These are phyloP conservation scores for Talaromyces nanjingensis DNA, from an alignment of 495 filamentous ascomycete genomes.

Conservation along the genomic window DNA sequence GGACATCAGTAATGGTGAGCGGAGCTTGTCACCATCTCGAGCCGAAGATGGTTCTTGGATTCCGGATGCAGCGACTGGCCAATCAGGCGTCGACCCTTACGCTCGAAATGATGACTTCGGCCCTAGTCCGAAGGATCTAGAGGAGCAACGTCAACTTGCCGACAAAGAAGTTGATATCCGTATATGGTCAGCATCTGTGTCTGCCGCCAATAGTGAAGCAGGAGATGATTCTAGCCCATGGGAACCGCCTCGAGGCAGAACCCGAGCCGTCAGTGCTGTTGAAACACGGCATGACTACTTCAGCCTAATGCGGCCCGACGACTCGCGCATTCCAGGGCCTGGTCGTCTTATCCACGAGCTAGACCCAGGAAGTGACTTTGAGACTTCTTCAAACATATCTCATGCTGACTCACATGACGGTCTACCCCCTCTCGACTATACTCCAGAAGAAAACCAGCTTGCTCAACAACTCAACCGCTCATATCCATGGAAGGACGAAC, in stretches of 20 bases:
- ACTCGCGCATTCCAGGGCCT: slow-evolving; percentile 35
- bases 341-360: slow-evolving; percentile 39
- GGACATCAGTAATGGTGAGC: not conserved
- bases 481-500: slow-evolving; percentile 38
- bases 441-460: slow-evolving; percentile 16
- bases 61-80: slow-evolving; percentile 21
- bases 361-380: slow-evolving; percentile 29
- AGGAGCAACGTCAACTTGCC: slow-evolving; percentile 28
- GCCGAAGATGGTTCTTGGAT: slow-evolving; percentile 28
- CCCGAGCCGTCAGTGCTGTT: slow-evolving; percentile 42
- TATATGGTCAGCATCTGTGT: slow-evolving; percentile 37
- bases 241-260: slow-evolving; percentile 19
- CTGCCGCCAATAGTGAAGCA: slow-evolving; percentile 33
- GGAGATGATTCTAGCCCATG: slow-evolving; percentile 23
- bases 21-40: slow-evolving; percentile 12
- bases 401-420: slow-evolving; percentile 14
- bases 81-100: slow-evolving; percentile 33
- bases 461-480: slow-evolving; percentile 28
- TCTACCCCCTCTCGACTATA: slow-evolving; percentile 17
- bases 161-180: slow-evolving; percentile 40
- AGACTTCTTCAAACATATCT: slow-evolving; percentile 17
- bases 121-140: slow-evolving; percentile 39
- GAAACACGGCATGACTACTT: slow-evolving; percentile 39
- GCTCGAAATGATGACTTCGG: slow-evolving; percentile 32
- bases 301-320: slow-evolving; percentile 18